Evolutionary conservation across 2,329 filamentous ascomycete genomes (phyloP).

Genomic region (Ustulina deusta): DNA sequence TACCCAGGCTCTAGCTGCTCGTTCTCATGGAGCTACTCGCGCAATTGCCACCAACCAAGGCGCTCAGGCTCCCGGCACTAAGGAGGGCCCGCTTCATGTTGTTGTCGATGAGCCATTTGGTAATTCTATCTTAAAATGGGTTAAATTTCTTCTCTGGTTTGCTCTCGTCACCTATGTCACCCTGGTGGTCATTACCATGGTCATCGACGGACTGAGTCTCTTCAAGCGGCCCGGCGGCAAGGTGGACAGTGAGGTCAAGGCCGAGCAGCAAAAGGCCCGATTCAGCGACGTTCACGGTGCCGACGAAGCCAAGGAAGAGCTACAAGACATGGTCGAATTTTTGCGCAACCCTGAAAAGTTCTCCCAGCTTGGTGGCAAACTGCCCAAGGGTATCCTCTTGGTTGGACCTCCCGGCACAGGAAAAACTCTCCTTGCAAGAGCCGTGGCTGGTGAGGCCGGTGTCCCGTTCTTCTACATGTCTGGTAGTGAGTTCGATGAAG

Average conservation of each 20-base stretch:
- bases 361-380: slow-evolving; percentile 91
- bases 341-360: slow-evolving; percentile 93
- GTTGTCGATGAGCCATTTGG: slow-evolving; percentile 92
- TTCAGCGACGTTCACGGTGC: slow-evolving; percentile 97
- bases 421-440: slow-evolving; percentile 94
- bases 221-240: slow-evolving; percentile 82
- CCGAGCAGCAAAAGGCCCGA: slow-evolving; percentile 89
- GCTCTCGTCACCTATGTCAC: slow-evolving; percentile 82
- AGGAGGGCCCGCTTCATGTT: slow-evolving; percentile 90
- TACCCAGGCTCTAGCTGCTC: slow-evolving; percentile 83
- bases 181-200: slow-evolving; percentile 81
- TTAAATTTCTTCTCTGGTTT: slow-evolving; percentile 87
- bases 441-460: slow-evolving; percentile 95
- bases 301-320: slow-evolving; percentile 97
- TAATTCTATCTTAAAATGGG: slow-evolving; percentile 86
- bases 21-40: slow-evolving; percentile 74
- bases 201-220: slow-evolving; percentile 83
- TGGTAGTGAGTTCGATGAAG: slow-evolving; percentile 97
- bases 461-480: slow-evolving; percentile 99
- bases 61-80: slow-evolving; percentile 72
- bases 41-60: slow-evolving; percentile 61
- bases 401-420: slow-evolving; percentile 97
- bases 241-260: slow-evolving; percentile 84
- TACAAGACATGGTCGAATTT: slow-evolving; percentile 97
- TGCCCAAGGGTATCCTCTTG: slow-evolving; percentile 95